Percentiles rank a stretch among this genome's conserved stretches.
These are phyloP conservation scores for Stereocaulon alpinum DNA, from an alignment of 495 filamentous ascomycete species.

Conservation along the genomic window DNA sequence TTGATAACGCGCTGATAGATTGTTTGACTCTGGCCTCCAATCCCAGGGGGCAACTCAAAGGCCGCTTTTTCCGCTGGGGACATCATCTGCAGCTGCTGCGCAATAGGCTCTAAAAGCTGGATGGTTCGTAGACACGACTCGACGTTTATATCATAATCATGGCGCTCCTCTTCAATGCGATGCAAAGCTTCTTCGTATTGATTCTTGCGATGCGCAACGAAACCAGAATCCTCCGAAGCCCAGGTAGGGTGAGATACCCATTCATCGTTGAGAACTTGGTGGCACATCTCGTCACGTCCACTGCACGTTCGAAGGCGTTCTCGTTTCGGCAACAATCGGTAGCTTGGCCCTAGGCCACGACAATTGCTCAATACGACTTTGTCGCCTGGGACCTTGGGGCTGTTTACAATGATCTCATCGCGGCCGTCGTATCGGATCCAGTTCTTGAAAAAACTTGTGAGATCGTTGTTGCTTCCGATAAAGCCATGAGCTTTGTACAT, in stretches of 20 bases:
- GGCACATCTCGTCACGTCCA: conserved; percentile 88
- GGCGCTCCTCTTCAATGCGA: conserved; percentile 93
- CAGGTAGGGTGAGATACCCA: conserved; percentile 99
- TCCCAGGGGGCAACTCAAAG: conserved; percentile 68
- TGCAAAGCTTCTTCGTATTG: conserved; percentile 85
- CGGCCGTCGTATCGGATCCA: conserved; percentile 61
- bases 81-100: conserved; percentile 73
- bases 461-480: conserved; percentile 76
- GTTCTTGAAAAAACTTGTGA: conserved; percentile 73
- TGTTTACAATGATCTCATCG: conserved; percentile 70
- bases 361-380: conserved; percentile 87
- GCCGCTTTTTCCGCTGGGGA: conserved; percentile 53
- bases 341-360: conserved; percentile 85
- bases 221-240: conserved; percentile 97
- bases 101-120: conserved; percentile 87
- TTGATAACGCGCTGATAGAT: conserved; percentile 95
- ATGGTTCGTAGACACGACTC: conserved; percentile 89
- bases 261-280: conserved; percentile 85
- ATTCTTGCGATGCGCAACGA: conserved; percentile 96
- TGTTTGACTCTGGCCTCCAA: conserved; percentile 87
- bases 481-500: conserved; percentile 73
- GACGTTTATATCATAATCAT: conserved; percentile 98
- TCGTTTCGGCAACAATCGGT: conserved; percentile 78
- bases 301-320: conserved; percentile 82
- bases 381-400: conserved; percentile 58